Percentiles rank a stretch among this genome's conserved stretches.
Conservation (phyloP, 441 rosid genomes). For the Daphne laureola region DNA sequence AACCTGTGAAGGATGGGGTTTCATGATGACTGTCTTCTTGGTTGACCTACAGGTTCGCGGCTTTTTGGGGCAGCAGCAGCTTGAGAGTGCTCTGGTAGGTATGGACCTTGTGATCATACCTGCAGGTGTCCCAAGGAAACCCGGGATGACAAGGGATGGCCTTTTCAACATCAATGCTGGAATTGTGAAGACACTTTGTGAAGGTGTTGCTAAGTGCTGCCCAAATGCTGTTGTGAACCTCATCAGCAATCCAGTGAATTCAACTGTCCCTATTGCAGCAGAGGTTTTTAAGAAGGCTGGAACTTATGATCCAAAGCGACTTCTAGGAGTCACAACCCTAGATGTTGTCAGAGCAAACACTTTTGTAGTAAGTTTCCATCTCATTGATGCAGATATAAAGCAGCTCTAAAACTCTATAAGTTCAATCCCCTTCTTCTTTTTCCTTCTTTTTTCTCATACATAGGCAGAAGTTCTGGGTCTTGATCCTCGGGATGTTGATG, state of each 20-base stretch:
- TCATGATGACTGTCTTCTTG: neutral
- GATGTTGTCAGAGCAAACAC: conserved; percentile 91
- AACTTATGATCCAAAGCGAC: conserved; percentile 73
- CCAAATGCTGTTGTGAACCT: conserved; percentile 68
- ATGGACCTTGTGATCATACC: conserved; percentile 91
- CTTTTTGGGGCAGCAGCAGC: conserved; percentile 72
- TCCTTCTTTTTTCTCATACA: conserved; percentile 1
- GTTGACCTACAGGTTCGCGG: conserved; percentile 60
- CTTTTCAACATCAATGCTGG: conserved; percentile 90
- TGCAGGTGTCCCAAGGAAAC: conserved; percentile 91
- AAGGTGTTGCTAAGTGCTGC: conserved; percentile 68
- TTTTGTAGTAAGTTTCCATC: conserved; percentile 60
- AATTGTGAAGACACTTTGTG: conserved; percentile 74
- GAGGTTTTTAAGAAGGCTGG: conserved; percentile 90
- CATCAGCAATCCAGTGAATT: conserved; percentile 87
- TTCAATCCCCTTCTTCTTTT: neutral
- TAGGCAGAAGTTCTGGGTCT: conserved; percentile 73
- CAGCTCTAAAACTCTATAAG: too few species aligned
- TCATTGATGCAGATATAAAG: neutral
- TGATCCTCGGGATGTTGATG: conserved; percentile 68
- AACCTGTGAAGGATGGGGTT: neutral
- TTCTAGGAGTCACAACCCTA: conserved; percentile 76
- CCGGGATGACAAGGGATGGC: conserved; percentile 95
- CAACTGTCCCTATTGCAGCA: conserved; percentile 82
- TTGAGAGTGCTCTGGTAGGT: conserved; percentile 65